These are phyloP conservation scores for Fusarium robinianum DNA, from an alignment of 2,329 filamentous ascomycete genomes.

Conservation along the genomic window DNA sequence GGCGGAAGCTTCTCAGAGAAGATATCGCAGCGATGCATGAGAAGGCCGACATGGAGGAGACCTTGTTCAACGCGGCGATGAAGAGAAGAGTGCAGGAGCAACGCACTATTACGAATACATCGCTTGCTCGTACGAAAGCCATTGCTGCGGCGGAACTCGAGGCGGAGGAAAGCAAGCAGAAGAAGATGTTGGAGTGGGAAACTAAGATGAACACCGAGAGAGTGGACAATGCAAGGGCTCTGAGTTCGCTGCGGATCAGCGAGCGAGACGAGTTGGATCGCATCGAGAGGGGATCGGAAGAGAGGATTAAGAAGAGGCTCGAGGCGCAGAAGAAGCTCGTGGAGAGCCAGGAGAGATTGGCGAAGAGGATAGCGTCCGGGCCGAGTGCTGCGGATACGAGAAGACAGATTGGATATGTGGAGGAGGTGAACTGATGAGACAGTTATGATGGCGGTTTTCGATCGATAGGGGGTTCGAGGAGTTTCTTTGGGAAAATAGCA, in stretches of 20 bases:
- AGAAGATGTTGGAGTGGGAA: slow-evolving; percentile 55
- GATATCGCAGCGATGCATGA: slow-evolving; percentile 51
- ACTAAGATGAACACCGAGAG: slow-evolving; percentile 50
- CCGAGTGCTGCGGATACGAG: slow-evolving; percentile 37
- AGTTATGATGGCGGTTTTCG: slow-evolving; percentile 4
- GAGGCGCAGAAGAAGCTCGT: slow-evolving; percentile 59
- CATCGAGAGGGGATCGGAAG: slow-evolving; percentile 53
- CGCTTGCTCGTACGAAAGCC: slow-evolving; percentile 49
- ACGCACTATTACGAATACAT: slow-evolving; percentile 51
- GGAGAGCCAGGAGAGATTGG: slow-evolving; percentile 50
- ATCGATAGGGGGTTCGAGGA: slow-evolving; percentile 19
- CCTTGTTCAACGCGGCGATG: slow-evolving; percentile 40
- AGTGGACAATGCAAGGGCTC: slow-evolving; percentile 53
- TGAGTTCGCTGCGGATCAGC: slow-evolving; percentile 53
- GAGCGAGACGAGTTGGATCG: slow-evolving; percentile 57
- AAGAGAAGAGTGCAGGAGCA: slow-evolving; percentile 51
- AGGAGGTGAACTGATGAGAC: slow-evolving; percentile 51
- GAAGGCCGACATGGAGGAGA: slow-evolving; percentile 54
- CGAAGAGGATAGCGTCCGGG: slow-evolving; percentile 50
- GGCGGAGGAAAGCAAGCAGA: slow-evolving; percentile 50
- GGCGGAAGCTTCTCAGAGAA: slow-evolving; percentile 50
- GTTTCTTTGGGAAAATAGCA: slow-evolving; percentile 7
- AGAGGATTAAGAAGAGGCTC: slow-evolving; percentile 50
- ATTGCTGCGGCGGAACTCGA: slow-evolving; percentile 54
- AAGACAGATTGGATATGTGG: slow-evolving; percentile 61